Conservation (phyloP, 2,329 filamentous ascomycete genomes). For the Fusarium chlamydosporum region DNA sequence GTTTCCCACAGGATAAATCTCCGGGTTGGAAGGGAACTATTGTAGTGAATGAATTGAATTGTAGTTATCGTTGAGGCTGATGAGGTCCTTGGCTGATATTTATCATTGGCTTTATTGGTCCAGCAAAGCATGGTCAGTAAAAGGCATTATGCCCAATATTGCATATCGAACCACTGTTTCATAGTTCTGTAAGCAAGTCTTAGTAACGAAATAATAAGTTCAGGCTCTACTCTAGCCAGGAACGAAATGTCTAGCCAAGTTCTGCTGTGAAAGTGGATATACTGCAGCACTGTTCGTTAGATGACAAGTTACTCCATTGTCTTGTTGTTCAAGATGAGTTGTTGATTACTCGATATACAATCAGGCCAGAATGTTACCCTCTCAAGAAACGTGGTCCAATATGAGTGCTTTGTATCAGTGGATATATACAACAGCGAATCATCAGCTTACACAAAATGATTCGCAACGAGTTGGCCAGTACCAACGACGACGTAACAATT, state of each 20-base stretch:
- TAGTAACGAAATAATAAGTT: not conserved
- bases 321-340: constrained; percentile 10
- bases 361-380: constrained; percentile 13
- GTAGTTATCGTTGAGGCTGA: not conserved
- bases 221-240: not conserved
- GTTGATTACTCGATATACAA: constrained; percentile 4
- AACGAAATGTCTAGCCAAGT: not conserved
- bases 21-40: not conserved
- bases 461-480: constrained; percentile 1
- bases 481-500: not conserved
- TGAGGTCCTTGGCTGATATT: not conserved
- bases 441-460: not conserved
- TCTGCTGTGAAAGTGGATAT: constrained; percentile 2
- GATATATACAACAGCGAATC: constrained; percentile 7
- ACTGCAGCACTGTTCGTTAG: not conserved
- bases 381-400: constrained; percentile 11
- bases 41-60: not conserved
- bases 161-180: not conserved
- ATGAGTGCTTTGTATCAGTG: constrained; percentile 6
- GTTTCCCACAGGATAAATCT: constrained; percentile 6
- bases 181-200: not conserved
- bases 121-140: not conserved
- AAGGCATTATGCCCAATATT: not conserved
- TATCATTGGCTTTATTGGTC: not conserved
- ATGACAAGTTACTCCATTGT: constrained; percentile 2